phyloP scores from a whole-genome alignment of 2,329 filamentous ascomycete species.

The Thelonectria rubi region DNA sequence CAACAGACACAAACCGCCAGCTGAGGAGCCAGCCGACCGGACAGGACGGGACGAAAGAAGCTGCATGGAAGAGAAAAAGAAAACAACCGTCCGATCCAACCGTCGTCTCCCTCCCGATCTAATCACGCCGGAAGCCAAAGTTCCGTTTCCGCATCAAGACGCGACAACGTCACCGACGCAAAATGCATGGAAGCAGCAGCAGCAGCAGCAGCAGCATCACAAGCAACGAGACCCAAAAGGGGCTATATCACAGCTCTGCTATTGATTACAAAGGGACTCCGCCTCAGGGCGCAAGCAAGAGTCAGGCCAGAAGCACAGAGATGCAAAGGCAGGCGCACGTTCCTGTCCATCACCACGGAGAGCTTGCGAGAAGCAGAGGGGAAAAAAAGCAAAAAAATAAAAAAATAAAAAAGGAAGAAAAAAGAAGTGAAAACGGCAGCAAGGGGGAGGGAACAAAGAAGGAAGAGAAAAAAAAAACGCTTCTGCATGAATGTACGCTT shows the following conservation, averaged over 20 bases:
- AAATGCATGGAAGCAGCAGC: too few relatives aligned
- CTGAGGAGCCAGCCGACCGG: too few relatives aligned
- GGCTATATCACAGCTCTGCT: slow-evolving; percentile 8
- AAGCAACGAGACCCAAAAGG: neutral
- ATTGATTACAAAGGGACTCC: slow-evolving; percentile 11
- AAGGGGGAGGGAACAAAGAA: neutral
- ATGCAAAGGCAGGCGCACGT: slow-evolving; percentile 6
- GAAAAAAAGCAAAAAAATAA: neutral
- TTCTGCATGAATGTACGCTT: neutral
- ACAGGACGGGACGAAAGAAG: too few relatives aligned
- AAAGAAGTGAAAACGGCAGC: neutral
- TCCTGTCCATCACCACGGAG: neutral
- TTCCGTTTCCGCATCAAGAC: neutral
- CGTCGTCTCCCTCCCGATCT: too few relatives aligned
- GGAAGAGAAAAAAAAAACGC: neutral
- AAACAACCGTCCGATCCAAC: too few relatives aligned
- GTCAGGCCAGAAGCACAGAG: slow-evolving; percentile 18
- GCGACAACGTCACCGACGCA: neutral
- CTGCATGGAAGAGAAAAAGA: neutral
- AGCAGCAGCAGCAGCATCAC: too few relatives aligned
- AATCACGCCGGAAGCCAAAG: too few relatives aligned
- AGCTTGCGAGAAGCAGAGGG: neutral
- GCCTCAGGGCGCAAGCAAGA: slow-evolving; percentile 17
- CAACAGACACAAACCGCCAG: too few relatives aligned
- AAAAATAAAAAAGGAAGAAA: neutral